These are phyloP conservation scores for Cupressus sempervirens DNA, from an alignment of 75 land plant genomes.

Conservation along the genomic window DNA sequence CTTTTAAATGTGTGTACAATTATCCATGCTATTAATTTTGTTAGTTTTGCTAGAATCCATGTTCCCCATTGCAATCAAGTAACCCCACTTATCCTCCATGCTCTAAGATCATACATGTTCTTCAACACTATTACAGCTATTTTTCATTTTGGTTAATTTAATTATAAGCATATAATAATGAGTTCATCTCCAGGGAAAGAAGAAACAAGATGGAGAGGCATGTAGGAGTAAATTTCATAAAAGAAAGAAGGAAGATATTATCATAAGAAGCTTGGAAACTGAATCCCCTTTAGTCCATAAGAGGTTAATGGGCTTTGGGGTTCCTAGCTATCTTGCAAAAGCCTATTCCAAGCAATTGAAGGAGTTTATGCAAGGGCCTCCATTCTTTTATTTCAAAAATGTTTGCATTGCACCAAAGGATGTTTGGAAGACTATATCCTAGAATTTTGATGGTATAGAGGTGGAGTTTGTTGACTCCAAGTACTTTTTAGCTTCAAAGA, in stretches of 20 bases:
- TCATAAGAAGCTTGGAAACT: not conserved
- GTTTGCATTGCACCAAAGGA: conserved; percentile 76
- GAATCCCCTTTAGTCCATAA: not conserved
- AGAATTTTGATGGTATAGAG: conserved; percentile 51
- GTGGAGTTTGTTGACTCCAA: conserved; percentile 81
- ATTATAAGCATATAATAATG: not conserved
- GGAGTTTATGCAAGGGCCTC: conserved; percentile 40
- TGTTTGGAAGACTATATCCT: conserved; percentile 58
- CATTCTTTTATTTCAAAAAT: conserved; percentile 79
- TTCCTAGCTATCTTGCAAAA: conserved; percentile 7
- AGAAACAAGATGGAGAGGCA: not conserved
- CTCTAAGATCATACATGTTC: too few relatives aligned
- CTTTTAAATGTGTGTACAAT: not conserved
- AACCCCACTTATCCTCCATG: too few relatives aligned
- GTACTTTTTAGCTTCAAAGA: conserved; percentile 55
- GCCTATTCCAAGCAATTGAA: conserved; percentile 5
- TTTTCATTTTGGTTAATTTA: too few relatives aligned
- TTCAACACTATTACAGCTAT: too few relatives aligned
- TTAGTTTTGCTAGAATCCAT: too few relatives aligned
- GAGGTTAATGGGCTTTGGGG: conserved; percentile 15
- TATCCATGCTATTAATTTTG: too few relatives aligned
- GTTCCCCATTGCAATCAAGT: too few relatives aligned
- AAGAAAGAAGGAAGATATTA: conserved; percentile 1
- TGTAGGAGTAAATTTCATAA: not conserved
- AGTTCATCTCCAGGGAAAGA: not conserved